Evolutionary conservation across 345 rosid genomes (phyloP), one percentile per base, ranked within the genome.

Genomic region (Punica granatum): DNA sequence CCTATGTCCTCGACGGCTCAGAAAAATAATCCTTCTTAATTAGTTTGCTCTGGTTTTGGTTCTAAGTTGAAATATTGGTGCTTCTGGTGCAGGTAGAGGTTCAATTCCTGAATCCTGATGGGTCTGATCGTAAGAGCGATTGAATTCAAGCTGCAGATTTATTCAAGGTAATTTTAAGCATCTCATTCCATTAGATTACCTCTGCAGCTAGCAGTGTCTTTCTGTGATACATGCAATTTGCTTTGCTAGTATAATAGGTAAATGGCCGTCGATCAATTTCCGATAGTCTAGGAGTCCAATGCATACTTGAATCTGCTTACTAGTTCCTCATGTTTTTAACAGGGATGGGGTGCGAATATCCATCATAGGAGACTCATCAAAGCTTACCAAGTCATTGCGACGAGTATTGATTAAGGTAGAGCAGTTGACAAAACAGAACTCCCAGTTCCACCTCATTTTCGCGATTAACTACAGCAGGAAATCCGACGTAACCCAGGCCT

Each of bases 381-480:
- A 66, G 64, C 84, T 89, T 53, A 77, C 93, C 0, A 0, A 21
- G 4, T 80, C 92, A 64, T 77, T 91, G 9, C 61, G 60, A 42
- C 23, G 30, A 14, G 41, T 78, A 13, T 77, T 84, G 32, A 35
- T 26, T 33, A 81, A 84, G 60, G 79, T 75, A 1, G 89, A 91
- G 59, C 83, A 87, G 53, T 64, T 15, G 21, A 87, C 93, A 0
- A 85, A 71, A 70, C 31, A 71, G 36, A 81, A 82, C 78, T 70
- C 81, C 35, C 74, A 69, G 42, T 80, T 85, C 51, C 97, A 89
- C 67, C 70, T 89, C 31, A 81, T 89, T 1, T 81, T 84, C n/a
- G 97, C 96, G 1, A 83, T 89, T 16, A 86, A 90, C 77, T 87
- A 86, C 81, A 84, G 90, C n/a, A 93, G 93, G 21, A 89, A 87